Evolutionary conservation across 1,139 yeast species (phyloP), one percentile per base, ranked within the genome.

Genomic region (Candida mesenterica): DNA sequence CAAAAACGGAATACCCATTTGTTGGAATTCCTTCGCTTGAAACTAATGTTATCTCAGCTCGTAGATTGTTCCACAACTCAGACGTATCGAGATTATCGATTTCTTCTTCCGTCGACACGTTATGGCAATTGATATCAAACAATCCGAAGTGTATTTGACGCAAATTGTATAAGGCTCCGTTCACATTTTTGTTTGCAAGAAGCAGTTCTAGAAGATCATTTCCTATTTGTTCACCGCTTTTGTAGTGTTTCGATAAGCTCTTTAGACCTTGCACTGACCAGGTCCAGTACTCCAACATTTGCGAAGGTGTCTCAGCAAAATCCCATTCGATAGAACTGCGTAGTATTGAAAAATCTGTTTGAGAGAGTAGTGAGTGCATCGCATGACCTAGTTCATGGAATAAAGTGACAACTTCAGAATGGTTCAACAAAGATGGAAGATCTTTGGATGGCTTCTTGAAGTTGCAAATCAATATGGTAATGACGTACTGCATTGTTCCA

Each of bases 301-400:
- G 95, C 2, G 95, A 85, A 17, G 95, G 95, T 29, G 92, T 87
- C 59, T 87, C 95, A 33, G 86, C 95, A 60, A 86, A 87, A 62
- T 87, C 96, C 71, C 92, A 72, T 31, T 84, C 80, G 17, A 83
- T 90, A 30, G 75, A 66, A 18, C 89, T 81, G 51, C 81, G 84
- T 61, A 85, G 85, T 42, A 81, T 68, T 2, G 83, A 70, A 48
- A 75, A 79, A 40, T 65, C 68, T 31, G 90, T 82, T 41, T 72
- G 68, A 6, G 90, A 84, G 40, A 86, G 72, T 29, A 86, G 65
- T 45, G 79, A 85, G 59, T 87, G 96, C 39, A 87, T 82, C 38
- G 95, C 96, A 54, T 87, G 96, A 19, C 96, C 96, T 48, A 86
- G 70, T 60, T 87, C 96, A 53, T 87, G 96, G 80, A 87, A 87